Percentiles rank a stretch among this genome's conserved stretches.
phyloP scores from a whole-genome alignment of 768 basidiomycete species.

The Boletus rubropictus region DNA sequence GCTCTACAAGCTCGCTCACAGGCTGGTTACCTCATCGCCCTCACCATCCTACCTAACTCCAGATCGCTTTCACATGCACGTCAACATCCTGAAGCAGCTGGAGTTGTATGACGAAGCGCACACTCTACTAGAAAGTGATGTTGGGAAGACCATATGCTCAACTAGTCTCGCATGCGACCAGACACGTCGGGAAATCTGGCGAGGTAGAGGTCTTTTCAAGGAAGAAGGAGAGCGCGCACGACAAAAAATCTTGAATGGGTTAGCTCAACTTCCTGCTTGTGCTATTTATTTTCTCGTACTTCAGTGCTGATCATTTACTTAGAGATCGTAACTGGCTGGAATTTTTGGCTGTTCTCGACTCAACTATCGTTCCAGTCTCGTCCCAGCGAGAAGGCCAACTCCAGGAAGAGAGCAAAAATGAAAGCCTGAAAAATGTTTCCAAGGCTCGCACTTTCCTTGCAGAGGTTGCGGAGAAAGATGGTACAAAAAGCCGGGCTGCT shows the following conservation, averaged over 20 bases:
- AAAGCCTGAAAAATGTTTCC: slow-evolving; percentile 36
- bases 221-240: slow-evolving; percentile 63
- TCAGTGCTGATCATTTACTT: slow-evolving; percentile 19
- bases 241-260: slow-evolving; percentile 57
- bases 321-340: slow-evolving; percentile 86
- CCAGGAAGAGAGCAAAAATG: slow-evolving; percentile 33
- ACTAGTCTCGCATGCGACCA: slow-evolving; percentile 73
- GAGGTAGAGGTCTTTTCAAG: slow-evolving; percentile 44
- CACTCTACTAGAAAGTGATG: slow-evolving; percentile 60
- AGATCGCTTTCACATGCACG: slow-evolving; percentile 75
- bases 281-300: slow-evolving; percentile 8
- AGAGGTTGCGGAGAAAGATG: slow-evolving; percentile 58
- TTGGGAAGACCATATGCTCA: slow-evolving; percentile 61
- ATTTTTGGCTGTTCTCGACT: slow-evolving; percentile 69
- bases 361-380: slow-evolving; percentile 45
- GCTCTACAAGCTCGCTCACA: slow-evolving; percentile 71
- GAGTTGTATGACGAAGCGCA: slow-evolving; percentile 65
- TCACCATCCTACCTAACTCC: slow-evolving; percentile 59
- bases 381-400: slow-evolving; percentile 20
- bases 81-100: slow-evolving; percentile 65
- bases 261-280: slow-evolving; percentile 18
- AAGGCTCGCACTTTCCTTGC: slow-evolving; percentile 49
- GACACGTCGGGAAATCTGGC: slow-evolving; percentile 66
- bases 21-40: slow-evolving; percentile 59
- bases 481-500: slow-evolving; percentile 67